Conservation (phyloP, 179 eudicot genomes). For the Nepenthes alata region DNA sequence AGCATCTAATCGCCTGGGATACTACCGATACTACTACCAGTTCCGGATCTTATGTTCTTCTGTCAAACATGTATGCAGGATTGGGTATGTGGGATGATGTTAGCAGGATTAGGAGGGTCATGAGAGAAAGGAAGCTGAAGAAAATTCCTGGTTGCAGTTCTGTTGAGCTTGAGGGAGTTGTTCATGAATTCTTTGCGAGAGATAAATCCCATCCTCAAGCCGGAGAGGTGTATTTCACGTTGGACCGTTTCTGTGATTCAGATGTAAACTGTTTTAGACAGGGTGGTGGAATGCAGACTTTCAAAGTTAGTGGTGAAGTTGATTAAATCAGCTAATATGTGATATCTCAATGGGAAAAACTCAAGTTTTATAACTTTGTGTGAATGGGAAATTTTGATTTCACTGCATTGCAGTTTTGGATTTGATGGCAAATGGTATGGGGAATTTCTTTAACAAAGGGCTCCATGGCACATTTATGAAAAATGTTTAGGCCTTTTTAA, state of each 20-base stretch:
- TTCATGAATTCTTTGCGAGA: conserved; percentile 50
- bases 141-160: conserved; percentile 69
- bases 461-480: too few species aligned
- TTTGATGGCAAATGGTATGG: too few species aligned
- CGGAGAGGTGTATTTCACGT: conserved; percentile 31
- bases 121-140: conserved; percentile 37
- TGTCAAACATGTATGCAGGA: conserved; percentile 63
- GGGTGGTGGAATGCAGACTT: background rate
- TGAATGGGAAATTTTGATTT: too few species aligned
- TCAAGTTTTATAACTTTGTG: too few species aligned
- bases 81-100: conserved; percentile 63
- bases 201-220: conserved; percentile 35
- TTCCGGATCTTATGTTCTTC: conserved; percentile 48
- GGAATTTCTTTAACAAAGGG: too few species aligned
- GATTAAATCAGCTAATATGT: too few species aligned
- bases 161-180: conserved; percentile 51
- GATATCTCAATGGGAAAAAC: too few species aligned
- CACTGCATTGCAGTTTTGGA: too few species aligned
- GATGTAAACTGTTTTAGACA: conserved; percentile 1
- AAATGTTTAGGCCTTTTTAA: too few species aligned
- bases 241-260: conserved; percentile 20
- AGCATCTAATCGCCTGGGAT: conserved; percentile 32
- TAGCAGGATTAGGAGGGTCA: conserved; percentile 37
- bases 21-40: conserved; percentile 22
- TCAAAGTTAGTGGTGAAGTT: background rate